Conservation (phyloP, 306 rosid species). For the Medicago arabica region DNA sequence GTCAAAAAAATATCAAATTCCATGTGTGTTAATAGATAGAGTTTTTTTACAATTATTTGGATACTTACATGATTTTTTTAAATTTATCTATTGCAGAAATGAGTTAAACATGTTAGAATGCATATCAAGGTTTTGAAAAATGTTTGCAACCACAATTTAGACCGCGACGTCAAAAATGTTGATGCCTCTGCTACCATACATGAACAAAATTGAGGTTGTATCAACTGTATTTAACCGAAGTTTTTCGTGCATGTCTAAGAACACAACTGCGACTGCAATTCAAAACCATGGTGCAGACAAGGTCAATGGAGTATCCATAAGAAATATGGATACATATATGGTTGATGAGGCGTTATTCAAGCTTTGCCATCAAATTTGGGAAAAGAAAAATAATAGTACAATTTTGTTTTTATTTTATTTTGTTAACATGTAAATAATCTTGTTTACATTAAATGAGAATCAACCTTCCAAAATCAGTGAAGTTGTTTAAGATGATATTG, state of each 20-base stretch:
- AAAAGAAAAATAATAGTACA: background rate
- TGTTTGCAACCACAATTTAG: background rate
- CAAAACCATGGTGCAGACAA: background rate
- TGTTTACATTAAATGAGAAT: background rate
- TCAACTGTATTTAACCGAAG: background rate
- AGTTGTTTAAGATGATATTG: background rate
- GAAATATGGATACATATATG: background rate
- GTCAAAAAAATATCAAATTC: background rate
- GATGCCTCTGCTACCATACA: background rate
- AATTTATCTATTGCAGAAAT: conserved; percentile 54
- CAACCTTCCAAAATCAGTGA: background rate
- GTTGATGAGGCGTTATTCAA: background rate
- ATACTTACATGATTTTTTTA: background rate
- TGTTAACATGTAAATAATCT: background rate
- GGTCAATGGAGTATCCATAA: background rate
- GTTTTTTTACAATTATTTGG: background rate
- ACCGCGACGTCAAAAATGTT: background rate
- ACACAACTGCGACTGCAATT: background rate
- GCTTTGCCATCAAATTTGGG: background rate
- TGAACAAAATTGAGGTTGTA: background rate
- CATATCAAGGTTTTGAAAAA: background rate
- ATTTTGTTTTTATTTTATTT: background rate
- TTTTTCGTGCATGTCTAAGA: background rate
- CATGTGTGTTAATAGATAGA: background rate
- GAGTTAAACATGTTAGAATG: conserved; percentile 31